Conservation (phyloP, 495 filamentous ascomycete species). For the Aspergillus conjunctus region DNA sequence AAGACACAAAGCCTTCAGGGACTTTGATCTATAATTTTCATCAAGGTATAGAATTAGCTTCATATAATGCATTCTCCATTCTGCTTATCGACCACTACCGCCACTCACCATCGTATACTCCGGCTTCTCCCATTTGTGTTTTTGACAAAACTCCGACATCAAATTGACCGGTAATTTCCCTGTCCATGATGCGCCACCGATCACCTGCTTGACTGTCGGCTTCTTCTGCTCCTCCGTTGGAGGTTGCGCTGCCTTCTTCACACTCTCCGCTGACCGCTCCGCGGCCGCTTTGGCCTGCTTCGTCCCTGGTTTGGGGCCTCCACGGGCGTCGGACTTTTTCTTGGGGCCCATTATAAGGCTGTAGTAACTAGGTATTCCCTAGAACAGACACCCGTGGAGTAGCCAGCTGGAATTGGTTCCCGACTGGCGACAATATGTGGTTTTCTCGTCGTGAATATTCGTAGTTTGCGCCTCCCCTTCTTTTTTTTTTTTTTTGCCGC, state of each 20-base stretch:
- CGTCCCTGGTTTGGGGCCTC: constrained; percentile 48
- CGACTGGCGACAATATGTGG: background rate
- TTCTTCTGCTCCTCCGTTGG: constrained; percentile 64
- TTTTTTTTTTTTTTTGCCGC: too few relatives aligned
- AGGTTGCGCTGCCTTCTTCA: constrained; percentile 34
- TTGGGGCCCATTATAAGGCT: constrained; percentile 41
- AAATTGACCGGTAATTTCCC: constrained; percentile 93
- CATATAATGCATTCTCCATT: background rate
- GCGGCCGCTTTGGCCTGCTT: constrained; percentile 50
- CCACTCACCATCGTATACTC: constrained; percentile 77
- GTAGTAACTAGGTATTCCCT: constrained; percentile 9
- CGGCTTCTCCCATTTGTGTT: constrained; percentile 91
- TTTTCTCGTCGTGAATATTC: background rate
- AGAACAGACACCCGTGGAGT: constrained; percentile 31
- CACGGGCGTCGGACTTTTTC: constrained; percentile 46
- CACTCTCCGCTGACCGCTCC: constrained; percentile 32
- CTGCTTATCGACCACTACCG: background rate
- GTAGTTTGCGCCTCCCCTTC: constrained; percentile 36
- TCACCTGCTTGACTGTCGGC: constrained; percentile 80
- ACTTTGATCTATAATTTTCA: constrained; percentile 45
- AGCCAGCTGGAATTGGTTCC: background rate
- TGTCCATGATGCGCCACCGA: constrained; percentile 96
- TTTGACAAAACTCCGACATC: constrained; percentile 91
- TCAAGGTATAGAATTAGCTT: background rate
- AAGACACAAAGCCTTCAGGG: constrained; percentile 68